Evolutionary conservation across 345 rosid genomes (phyloP).

Genomic region (Excoecaria cochinchinensis): DNA sequence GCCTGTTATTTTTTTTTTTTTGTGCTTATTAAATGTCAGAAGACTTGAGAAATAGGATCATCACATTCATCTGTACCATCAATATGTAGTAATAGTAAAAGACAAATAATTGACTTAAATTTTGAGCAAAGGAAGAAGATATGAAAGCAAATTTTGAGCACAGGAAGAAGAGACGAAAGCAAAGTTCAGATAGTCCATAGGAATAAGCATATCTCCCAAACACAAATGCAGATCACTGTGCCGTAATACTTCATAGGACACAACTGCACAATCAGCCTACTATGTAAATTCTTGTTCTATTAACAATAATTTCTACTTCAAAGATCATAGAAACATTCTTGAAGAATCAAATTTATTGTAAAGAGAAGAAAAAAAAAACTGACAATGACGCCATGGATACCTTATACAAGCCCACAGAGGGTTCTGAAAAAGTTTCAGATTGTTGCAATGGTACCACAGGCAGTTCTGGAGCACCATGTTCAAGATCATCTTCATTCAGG

Average conservation of each 20-base stretch:
- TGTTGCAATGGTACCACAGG: constrained; percentile 26
- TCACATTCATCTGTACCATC: background rate
- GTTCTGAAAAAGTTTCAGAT: constrained; percentile 10
- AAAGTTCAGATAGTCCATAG: background rate
- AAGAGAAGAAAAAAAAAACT: background rate
- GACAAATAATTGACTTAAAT: background rate
- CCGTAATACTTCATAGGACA: background rate
- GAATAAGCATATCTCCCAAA: background rate
- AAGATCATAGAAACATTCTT: background rate
- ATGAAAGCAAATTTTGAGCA: background rate
- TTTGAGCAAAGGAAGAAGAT: background rate
- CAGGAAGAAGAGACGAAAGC: background rate
- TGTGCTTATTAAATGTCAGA: background rate
- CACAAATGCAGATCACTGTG: background rate
- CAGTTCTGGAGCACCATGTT: constrained; percentile 25
- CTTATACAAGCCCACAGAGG: constrained; percentile 22
- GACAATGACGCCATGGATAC: constrained; percentile 21
- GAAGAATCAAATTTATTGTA: background rate
- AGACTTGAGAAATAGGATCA: background rate
- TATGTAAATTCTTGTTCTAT: background rate
- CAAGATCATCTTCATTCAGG: constrained; percentile 22
- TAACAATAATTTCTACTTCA: background rate
- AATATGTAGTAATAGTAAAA: background rate
- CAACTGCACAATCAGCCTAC: background rate
- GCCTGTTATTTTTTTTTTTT: background rate